Percentiles rank a stretch among this genome's conserved stretches.
Conservation (phyloP, 2,329 filamentous ascomycete genomes). For the Colletotrichum gloeosporioides region DNA sequence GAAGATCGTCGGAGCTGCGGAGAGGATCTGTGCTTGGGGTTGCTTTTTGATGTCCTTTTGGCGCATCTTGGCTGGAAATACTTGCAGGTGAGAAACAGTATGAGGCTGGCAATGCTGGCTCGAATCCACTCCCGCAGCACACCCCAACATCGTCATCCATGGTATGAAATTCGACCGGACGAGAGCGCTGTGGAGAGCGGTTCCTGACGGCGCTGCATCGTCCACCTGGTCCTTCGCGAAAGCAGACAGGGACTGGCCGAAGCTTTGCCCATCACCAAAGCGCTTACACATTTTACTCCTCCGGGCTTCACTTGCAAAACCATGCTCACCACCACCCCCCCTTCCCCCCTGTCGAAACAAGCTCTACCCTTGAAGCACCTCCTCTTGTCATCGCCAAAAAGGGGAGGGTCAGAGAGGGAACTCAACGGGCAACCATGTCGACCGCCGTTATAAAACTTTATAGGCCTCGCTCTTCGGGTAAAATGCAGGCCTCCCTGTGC, state of each 20-base stretch:
- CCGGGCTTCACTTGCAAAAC: background rate
- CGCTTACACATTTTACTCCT: background rate
- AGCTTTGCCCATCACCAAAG: background rate
- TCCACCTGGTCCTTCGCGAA: background rate
- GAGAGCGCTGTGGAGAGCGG: background rate
- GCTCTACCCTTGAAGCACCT: conserved; percentile 1
- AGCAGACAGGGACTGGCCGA: background rate
- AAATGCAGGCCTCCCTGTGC: conserved; percentile 1
- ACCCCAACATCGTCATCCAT: background rate
- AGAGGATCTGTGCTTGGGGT: background rate
- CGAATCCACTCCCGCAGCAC: background rate
- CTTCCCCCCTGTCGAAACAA: conserved; percentile 14
- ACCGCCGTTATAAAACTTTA: conserved; percentile 9
- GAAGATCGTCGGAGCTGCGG: conserved; percentile 3
- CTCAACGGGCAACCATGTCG: background rate
- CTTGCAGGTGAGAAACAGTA: background rate
- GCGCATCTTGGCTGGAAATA: background rate
- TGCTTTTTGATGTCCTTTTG: background rate
- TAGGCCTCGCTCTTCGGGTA: conserved; percentile 8
- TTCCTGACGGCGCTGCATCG: background rate
- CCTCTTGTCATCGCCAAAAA: conserved; percentile 1
- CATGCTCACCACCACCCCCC: background rate
- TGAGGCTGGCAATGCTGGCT: background rate
- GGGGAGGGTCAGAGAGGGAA: background rate
- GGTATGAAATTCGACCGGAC: background rate